These are phyloP conservation scores for Ettlia oleoabundans DNA, from an alignment of 139 green algal genomes.

Conservation along the genomic window DNA sequence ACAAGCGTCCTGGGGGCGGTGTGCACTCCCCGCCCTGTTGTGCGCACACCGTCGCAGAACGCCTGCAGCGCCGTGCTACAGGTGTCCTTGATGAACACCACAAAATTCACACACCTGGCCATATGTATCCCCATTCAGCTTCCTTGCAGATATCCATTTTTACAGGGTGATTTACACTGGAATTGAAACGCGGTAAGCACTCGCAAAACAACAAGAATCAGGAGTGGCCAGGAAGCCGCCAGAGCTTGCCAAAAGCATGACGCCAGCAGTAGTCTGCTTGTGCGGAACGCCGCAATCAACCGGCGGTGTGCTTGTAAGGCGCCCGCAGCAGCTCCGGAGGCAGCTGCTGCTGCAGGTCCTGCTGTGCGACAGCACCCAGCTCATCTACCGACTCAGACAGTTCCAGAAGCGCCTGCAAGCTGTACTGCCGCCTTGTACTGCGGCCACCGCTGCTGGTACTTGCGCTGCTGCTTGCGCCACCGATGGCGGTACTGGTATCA, in stretches of 20 bases:
- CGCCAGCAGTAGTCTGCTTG: background rate
- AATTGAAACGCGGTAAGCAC: background rate
- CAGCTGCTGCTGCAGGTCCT: background rate
- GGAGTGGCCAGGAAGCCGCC: background rate
- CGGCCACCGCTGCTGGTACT: background rate
- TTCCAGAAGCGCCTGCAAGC: constrained; percentile 1
- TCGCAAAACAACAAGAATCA: no score
- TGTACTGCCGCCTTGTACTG: background rate
- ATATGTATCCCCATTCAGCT: background rate
- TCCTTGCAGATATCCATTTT: background rate
- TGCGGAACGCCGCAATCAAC: background rate
- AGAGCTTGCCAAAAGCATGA: background rate
- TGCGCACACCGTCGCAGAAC: no score
- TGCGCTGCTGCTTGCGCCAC: background rate
- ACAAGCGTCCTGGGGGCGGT: no score
- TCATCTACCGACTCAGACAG: background rate
- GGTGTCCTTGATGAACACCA: no score
- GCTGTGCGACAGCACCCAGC: no score
- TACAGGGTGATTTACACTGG: background rate
- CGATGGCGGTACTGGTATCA: no score
- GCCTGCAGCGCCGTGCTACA: no score
- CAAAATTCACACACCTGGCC: background rate
- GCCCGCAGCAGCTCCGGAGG: background rate
- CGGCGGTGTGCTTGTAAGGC: background rate
- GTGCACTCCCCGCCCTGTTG: no score